Evolutionary conservation across 1,284 basidiomycete genomes (phyloP).

Genomic region (Ceratobasidium sp.): DNA sequence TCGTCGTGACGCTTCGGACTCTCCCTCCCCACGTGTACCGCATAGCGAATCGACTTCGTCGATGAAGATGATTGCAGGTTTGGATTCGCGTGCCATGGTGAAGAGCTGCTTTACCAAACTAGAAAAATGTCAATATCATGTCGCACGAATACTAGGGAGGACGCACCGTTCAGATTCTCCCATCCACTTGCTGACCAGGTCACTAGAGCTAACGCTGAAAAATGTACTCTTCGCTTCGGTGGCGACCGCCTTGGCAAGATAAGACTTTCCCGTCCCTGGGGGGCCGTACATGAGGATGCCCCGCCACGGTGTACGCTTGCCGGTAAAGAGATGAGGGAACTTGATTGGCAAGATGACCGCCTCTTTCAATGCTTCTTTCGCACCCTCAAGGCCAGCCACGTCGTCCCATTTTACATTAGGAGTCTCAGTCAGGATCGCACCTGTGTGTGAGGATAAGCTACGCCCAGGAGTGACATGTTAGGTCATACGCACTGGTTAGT

Average conservation of each 20-base stretch:
- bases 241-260: slow-evolving; percentile 96
- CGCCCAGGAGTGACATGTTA: background rate
- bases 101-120: slow-evolving; percentile 97
- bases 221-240: slow-evolving; percentile 99
- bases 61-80: slow-evolving; percentile 98
- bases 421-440: slow-evolving; percentile 91
- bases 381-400: slow-evolving; percentile 92
- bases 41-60: slow-evolving; percentile 98
- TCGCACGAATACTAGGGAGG: slow-evolving; percentile 7
- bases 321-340: slow-evolving; percentile 97
- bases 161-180: slow-evolving; percentile 93
- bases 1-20: slow-evolving; percentile 92
- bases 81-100: slow-evolving; percentile 93
- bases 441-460: slow-evolving; percentile 45
- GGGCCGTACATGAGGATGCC: slow-evolving; percentile 97
- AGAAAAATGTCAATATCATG: slow-evolving; percentile 2
- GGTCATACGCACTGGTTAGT: slow-evolving; percentile 62
- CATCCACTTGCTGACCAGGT: slow-evolving; percentile 99
- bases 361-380: slow-evolving; percentile 96
- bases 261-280: slow-evolving; percentile 94
- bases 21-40: slow-evolving; percentile 93
- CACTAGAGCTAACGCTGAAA: slow-evolving; percentile 94
- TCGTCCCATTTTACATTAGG: slow-evolving; percentile 99
- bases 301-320: slow-evolving; percentile 96
- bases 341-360: slow-evolving; percentile 99